phyloP scores from a whole-genome alignment of 345 rosid genomes.

The Litchi chinensis region DNA sequence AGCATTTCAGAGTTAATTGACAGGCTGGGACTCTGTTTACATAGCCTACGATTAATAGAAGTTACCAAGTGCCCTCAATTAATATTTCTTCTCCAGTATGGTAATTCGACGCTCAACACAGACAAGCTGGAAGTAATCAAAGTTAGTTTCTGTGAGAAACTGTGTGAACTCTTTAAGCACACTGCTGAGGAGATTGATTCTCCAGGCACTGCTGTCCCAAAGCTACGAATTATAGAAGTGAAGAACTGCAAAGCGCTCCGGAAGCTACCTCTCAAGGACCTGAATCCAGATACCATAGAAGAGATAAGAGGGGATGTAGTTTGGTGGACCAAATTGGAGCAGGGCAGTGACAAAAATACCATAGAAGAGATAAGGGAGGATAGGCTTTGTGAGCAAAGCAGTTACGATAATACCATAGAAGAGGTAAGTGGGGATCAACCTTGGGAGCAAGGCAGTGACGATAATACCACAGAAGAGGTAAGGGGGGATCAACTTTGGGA shows the following conservation, averaged over 20 bases:
- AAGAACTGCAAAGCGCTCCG: background rate
- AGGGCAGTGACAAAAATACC: too few species aligned
- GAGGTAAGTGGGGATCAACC: too few species aligned
- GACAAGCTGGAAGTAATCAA: background rate
- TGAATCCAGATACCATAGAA: background rate
- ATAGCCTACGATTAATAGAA: background rate
- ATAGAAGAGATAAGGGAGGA: too few species aligned
- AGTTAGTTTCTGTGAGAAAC: background rate
- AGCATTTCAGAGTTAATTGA: background rate
- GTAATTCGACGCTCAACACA: background rate
- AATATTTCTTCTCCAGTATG: background rate
- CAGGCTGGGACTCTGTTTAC: background rate
- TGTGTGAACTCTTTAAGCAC: background rate
- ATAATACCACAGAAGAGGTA: too few species aligned
- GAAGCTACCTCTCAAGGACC: background rate
- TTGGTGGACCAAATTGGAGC: background rate
- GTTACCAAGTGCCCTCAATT: background rate
- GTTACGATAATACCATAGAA: too few species aligned
- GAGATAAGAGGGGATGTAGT: background rate
- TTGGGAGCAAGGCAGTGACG: too few species aligned
- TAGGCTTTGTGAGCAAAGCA: too few species aligned
- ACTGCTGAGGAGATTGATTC: background rate
- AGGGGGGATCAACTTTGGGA: too few species aligned
- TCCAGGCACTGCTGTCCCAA: background rate
- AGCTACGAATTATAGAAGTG: background rate